phyloP scores from a whole-genome alignment of 176 grass and related monocot species.

The Aegilops sharonensis region DNA sequence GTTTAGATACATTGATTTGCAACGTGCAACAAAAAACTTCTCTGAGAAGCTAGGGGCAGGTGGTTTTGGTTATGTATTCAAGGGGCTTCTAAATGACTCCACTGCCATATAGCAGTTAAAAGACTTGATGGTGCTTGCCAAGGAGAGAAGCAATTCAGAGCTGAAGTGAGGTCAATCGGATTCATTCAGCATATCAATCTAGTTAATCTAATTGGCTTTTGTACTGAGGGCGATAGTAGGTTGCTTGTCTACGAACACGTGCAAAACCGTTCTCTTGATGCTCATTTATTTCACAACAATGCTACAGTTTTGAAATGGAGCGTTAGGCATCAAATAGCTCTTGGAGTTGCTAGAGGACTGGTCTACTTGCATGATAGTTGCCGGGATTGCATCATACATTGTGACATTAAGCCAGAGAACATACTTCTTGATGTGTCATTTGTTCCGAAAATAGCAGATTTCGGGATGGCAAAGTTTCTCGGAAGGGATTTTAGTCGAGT shows the following conservation, averaged over 20 bases:
- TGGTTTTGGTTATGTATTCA: slow-evolving; percentile 69
- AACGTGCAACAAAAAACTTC: slow-evolving; percentile 54
- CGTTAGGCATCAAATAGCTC: slow-evolving; percentile 33
- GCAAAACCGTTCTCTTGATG: slow-evolving; percentile 52
- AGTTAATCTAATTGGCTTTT: slow-evolving; percentile 57
- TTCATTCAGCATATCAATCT: slow-evolving; percentile 67
- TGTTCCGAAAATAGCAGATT: slow-evolving; percentile 1
- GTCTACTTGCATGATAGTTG: slow-evolving; percentile 22
- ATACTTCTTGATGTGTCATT: slow-evolving; percentile 2
- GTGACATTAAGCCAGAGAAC: slow-evolving; percentile 9
- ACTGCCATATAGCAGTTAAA: slow-evolving; percentile 56
- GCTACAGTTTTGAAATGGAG: slow-evolving; percentile 32
- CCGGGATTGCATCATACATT: slow-evolving; percentile 16
- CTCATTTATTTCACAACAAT: slow-evolving; percentile 33
- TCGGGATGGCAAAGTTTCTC: slow-evolving; percentile 14
- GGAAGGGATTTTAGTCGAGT: slow-evolving; percentile 12
- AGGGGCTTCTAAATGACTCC: slow-evolving; percentile 42
- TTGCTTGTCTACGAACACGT: slow-evolving; percentile 66
- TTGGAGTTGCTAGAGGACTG: slow-evolving; percentile 6
- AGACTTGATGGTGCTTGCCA: slow-evolving; percentile 43
- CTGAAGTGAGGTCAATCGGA: slow-evolving; percentile 38
- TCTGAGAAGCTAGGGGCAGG: slow-evolving; percentile 53
- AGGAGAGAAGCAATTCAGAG: slow-evolving; percentile 70
- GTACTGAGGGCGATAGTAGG: slow-evolving; percentile 35
- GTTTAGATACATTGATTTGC: slow-evolving; percentile 47